Evolutionary conservation across 2,329 filamentous ascomycete species (phyloP).

Genomic region (Penicillium sclerotiorum): DNA sequence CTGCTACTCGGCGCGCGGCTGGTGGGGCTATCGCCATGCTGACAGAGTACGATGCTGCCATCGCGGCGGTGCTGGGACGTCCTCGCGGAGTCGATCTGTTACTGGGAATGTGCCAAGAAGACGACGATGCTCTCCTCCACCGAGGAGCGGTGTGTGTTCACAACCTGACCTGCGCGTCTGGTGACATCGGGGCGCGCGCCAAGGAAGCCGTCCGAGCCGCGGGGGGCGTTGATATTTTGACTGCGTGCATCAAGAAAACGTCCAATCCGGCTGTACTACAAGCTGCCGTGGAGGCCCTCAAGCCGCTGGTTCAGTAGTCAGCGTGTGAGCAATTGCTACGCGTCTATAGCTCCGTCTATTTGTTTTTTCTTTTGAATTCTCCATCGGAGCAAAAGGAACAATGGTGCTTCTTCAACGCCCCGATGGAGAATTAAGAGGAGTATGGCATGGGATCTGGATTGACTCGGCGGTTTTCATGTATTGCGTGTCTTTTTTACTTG

Average conservation of each 20-base stretch:
- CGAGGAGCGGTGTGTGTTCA: constrained; percentile 74
- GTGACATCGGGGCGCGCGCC: constrained; percentile 64
- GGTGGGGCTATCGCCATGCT: constrained; percentile 86
- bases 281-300: constrained; percentile 71
- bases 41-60: constrained; percentile 74
- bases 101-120: constrained; percentile 76
- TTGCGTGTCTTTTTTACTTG: constrained; percentile 2
- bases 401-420: neutral
- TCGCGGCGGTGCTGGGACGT: constrained; percentile 69
- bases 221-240: constrained; percentile 69
- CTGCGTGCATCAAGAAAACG: constrained; percentile 68
- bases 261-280: constrained; percentile 70
- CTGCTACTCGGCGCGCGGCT: constrained; percentile 76
- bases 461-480: neutral
- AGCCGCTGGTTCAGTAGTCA: constrained; percentile 55
- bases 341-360: no score
- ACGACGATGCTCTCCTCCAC: constrained; percentile 56
- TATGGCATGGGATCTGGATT: neutral
- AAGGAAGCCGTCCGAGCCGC: constrained; percentile 62
- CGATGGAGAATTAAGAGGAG: no score
- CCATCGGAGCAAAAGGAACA: neutral
- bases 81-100: constrained; percentile 75
- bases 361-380: neutral
- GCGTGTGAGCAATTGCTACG: neutral
- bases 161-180: constrained; percentile 69